Conservation (phyloP, 805 yeast genomes). For the Lachancea kluyveri region DNA sequence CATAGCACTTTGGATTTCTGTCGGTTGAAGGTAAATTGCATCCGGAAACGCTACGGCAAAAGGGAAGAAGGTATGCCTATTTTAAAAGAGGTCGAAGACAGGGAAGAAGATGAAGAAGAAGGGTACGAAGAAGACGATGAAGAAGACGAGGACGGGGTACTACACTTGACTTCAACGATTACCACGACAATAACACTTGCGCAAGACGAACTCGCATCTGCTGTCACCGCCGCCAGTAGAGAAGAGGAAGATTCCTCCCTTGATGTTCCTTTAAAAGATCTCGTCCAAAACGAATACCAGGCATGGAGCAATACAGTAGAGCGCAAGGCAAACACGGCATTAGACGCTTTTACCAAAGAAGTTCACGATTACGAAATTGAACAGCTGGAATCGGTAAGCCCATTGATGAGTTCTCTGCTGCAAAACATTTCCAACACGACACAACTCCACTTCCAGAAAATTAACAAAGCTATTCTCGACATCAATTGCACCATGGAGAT, state of each 20-base stretch:
- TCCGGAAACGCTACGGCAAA: too few species aligned
- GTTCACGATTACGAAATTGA: constrained; percentile 35
- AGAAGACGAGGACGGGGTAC: constrained; percentile 5
- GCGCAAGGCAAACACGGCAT: constrained; percentile 34
- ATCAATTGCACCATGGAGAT: constrained; percentile 32
- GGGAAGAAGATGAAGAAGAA: constrained; percentile 11
- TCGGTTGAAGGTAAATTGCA: too few species aligned
- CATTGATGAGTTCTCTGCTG: constrained; percentile 31
- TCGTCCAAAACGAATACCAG: constrained; percentile 32
- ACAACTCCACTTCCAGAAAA: constrained; percentile 20
- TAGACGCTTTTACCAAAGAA: constrained; percentile 33
- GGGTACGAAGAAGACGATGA: constrained; percentile 6
- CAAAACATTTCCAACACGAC: constrained; percentile 28
- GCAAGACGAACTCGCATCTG: constrained; percentile 9
- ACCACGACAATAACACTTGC: constrained; percentile 14
- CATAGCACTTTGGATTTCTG: too few species aligned
- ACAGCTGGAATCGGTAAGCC: constrained; percentile 24
- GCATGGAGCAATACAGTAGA: constrained; percentile 34
- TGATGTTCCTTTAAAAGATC: constrained; percentile 18
- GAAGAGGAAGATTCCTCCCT: constrained; percentile 5
- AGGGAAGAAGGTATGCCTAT: too few species aligned
- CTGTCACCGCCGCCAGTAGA: constrained; percentile 8
- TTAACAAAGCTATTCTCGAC: constrained; percentile 32
- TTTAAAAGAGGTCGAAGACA: constrained; percentile 7
- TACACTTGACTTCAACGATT: constrained; percentile 15